Conservation (phyloP, 495 filamentous ascomycete genomes). For the Baudoinia panamericana region DNA sequence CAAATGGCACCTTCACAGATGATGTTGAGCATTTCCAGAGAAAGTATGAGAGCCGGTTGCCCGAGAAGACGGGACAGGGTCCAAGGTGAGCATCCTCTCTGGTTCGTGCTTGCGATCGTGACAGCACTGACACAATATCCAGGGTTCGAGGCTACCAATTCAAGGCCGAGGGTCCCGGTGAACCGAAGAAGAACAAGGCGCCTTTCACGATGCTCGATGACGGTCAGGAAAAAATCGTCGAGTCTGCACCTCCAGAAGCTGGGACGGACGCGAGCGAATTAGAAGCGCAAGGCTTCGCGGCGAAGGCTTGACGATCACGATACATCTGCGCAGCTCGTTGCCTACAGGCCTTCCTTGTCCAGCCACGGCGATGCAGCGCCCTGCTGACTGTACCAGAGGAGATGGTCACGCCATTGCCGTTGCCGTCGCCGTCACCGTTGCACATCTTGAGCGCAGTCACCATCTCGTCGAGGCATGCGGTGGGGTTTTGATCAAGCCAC, state of each 20-base stretch:
- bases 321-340: too few species aligned
- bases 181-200: conserved; percentile 52
- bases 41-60: conserved; percentile 54
- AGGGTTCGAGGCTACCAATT: conserved; percentile 76
- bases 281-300: conserved; percentile 7
- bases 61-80: conserved; percentile 58
- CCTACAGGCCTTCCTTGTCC: too few species aligned
- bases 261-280: neutral
- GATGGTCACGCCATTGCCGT: too few species aligned
- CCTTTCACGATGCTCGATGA: conserved; percentile 49
- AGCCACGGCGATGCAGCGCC: too few species aligned
- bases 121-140: neutral
- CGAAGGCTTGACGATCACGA: too few species aligned
- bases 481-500: too few species aligned
- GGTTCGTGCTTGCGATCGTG: neutral
- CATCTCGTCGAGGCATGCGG: too few species aligned
- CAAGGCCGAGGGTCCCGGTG: conserved; percentile 50
- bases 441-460: too few species aligned
- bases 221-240: conserved; percentile 36
- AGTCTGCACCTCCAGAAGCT: conserved; percentile 15
- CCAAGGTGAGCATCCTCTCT: conserved; percentile 47
- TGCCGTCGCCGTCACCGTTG: too few species aligned
- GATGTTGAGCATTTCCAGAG: conserved; percentile 43
- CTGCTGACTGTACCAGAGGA: too few species aligned
- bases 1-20: conserved; percentile 47